These are phyloP conservation scores for Claviceps sp. DNA, from an alignment of 2,329 filamentous ascomycete species.

Conservation along the genomic window DNA sequence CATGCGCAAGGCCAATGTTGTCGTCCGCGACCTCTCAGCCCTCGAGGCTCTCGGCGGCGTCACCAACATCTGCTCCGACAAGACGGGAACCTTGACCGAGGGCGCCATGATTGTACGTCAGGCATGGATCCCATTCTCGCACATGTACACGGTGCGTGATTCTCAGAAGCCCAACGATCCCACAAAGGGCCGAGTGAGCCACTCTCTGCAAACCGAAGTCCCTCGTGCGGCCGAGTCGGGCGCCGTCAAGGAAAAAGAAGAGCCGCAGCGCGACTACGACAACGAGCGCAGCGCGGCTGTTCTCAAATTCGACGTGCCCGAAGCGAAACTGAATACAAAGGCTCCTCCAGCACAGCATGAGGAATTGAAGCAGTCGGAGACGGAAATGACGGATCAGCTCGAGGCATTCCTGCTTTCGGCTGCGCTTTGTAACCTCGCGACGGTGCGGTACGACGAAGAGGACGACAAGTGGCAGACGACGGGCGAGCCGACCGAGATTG, in stretches of 20 bases:
- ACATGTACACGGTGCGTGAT: conserved; percentile 46
- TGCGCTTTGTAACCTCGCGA: conserved; percentile 53
- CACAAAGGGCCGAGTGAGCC: conserved; percentile 40
- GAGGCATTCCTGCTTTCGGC: conserved; percentile 39
- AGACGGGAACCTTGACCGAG: conserved; percentile 56
- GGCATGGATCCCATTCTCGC: conserved; percentile 47
- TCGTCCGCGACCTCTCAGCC: conserved; percentile 51
- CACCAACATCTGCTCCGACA: conserved; percentile 62
- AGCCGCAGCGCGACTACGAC: conserved; percentile 41
- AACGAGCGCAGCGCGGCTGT: conserved; percentile 45
- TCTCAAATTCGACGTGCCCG: conserved; percentile 49
- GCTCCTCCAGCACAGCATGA: neutral
- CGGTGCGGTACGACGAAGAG: conserved; percentile 40
- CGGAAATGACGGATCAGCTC: conserved; percentile 35
- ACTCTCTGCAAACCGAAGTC: conserved; percentile 17
- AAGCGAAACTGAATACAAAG: conserved; percentile 34
- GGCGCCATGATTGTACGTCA: conserved; percentile 58
- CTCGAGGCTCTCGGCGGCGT: conserved; percentile 58
- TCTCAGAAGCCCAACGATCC: conserved; percentile 49
- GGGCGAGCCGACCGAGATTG: conserved; percentile 63
- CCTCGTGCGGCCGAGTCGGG: neutral
- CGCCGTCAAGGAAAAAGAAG: conserved; percentile 18
- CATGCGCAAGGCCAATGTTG: conserved; percentile 51
- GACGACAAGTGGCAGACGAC: conserved; percentile 49
- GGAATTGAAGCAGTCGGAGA: conserved; percentile 21